A percentile compares a stretch with the other conserved stretches of the same genome.
phyloP scores from a whole-genome alignment of 2,329 filamentous ascomycete species.

The Fusarium guadeloupense region DNA sequence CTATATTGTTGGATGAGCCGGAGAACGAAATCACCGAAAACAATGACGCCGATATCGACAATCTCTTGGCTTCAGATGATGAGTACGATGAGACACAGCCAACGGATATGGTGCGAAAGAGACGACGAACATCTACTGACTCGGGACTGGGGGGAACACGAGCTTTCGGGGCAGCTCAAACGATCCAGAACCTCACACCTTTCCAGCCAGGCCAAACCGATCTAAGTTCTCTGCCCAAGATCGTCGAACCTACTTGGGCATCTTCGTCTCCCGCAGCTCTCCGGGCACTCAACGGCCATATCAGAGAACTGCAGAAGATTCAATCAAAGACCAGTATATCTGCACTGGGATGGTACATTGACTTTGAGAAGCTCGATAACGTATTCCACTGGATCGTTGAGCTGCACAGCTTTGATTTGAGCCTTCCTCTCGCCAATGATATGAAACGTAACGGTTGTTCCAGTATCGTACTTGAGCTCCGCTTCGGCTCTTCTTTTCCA shows the following conservation, averaged over 20 bases:
- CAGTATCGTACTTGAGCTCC: conserved; percentile 82
- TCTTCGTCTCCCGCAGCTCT: conserved; percentile 42
- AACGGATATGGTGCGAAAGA: conserved; percentile 27
- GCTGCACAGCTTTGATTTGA: conserved; percentile 79
- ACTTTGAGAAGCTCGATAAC: conserved; percentile 72
- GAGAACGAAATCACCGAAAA: conserved; percentile 1
- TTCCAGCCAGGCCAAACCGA: conserved; percentile 76
- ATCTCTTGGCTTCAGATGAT: conserved; percentile 37
- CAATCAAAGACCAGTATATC: conserved; percentile 69
- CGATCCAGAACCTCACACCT: conserved; percentile 42
- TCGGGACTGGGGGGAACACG: conserved; percentile 30
- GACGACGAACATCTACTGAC: conserved; percentile 32
- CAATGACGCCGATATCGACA: conserved; percentile 29
- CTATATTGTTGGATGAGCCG: conserved; percentile 9
- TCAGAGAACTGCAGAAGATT: conserved; percentile 69
- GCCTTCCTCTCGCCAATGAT: conserved; percentile 76
- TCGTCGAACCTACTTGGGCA: conserved; percentile 54
- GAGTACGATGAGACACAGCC: conserved; percentile 2
- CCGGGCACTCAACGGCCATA: conserved; percentile 54
- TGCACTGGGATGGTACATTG: conserved; percentile 85
- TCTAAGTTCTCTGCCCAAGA: conserved; percentile 66
- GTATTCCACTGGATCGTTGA: conserved; percentile 94
- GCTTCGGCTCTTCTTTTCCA: conserved; percentile 80
- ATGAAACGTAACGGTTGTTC: conserved; percentile 70
- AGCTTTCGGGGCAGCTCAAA: conserved; percentile 23